Evolutionary conservation across 2,329 filamentous ascomycete genomes (phyloP), one percentile per base, ranked within the genome.

Genomic region (Hymenoscyphus repandus): DNA sequence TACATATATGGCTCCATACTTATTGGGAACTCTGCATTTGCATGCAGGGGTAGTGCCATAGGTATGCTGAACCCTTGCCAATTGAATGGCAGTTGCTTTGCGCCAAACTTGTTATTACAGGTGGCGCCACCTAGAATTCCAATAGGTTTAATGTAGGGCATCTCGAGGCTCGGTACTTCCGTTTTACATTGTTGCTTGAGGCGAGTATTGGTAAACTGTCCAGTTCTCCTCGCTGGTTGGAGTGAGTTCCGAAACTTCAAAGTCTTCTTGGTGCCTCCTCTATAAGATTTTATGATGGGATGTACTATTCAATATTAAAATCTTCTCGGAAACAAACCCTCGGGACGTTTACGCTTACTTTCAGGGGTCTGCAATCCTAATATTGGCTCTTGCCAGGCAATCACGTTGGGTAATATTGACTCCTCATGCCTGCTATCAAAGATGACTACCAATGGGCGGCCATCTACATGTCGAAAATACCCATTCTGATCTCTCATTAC

Each of bases 1-100:
- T 36, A 43, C 49, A 51, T 51, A 39, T 51, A 43, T 7, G 43
- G 37, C 20, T 51, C 43, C 44, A 51, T 42, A 6, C 43, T 18
- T 6, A 51, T 27, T 10, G 49, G 49, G 31, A 43, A 47, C 6
- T 1, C 12, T 4, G 30, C 15, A 47, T 38, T 42, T 17, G 49
- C 22, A 27, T 27, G 7, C 22, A 27, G 7, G 22, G 22, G 22
- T 27, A 27, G 22, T 27, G 22, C 4, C 7, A 7, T 27, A 27
- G 22, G 22, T 27, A 27, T 27, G 4, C 4, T 27, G 22, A 27
- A 27, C 22, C 7, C 22, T 27, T 27, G 4, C 22, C 22, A 27
- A 27, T 27, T 27, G 22, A 7, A 27, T 27, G 22, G 22, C 22
- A 7, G 22, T 27, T 4, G 4, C 22, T 27, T 27, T 27, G 7